Base-by-base conservation (phyloP, 495 filamentous ascomycete species). In the Tuber borchii region DNA sequence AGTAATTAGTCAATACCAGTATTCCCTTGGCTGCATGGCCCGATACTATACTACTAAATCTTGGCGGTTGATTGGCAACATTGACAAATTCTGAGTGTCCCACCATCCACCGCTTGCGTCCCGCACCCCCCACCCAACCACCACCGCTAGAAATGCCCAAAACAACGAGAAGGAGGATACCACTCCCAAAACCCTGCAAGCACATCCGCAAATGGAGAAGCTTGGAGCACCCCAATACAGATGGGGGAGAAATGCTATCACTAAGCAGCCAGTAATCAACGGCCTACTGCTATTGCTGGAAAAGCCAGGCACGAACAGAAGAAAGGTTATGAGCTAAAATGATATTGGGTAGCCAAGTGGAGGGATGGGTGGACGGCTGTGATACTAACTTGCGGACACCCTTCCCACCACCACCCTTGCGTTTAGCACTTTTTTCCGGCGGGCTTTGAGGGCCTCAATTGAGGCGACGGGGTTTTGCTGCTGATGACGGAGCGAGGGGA, bases 231-330 rank as follows among this genome's bases (percentile, higher is more conserved):
- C 3, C 9, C 26, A 65, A 7, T n/a, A 65, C n/a, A 9, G 10
- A 31, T 61, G n/a, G 51, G 51, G 51, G 51, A 31, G 56, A 14
- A 65, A 65, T 65, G n/a, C 56, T 31, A 65, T 65, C 56, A 31
- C 76, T 77, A 77, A 75, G 73, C 76, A 77, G 76, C 34, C 51
- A 51, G 48, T 77, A 72, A 77, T 77, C 73, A 77, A 48, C 34
- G 70, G 69, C 69, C 42, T 42, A 69, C 69, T 44, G 76, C 44
- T 40, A 56, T 12, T 16, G n/a, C 56, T 65, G 56, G 56, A 26
- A 22, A 31, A 31, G 56, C 56, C 56, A 65, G 56, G 56, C 56
- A 65, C 56, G 56, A 65, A 65, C n/a, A 31, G 56, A 56, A 26
- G 51, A 61, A 61, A 61, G 51, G 51, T 61, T 61, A 61, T 61